Conservation (phyloP, 1,284 basidiomycete species). For the Spongiforma sp. region DNA sequence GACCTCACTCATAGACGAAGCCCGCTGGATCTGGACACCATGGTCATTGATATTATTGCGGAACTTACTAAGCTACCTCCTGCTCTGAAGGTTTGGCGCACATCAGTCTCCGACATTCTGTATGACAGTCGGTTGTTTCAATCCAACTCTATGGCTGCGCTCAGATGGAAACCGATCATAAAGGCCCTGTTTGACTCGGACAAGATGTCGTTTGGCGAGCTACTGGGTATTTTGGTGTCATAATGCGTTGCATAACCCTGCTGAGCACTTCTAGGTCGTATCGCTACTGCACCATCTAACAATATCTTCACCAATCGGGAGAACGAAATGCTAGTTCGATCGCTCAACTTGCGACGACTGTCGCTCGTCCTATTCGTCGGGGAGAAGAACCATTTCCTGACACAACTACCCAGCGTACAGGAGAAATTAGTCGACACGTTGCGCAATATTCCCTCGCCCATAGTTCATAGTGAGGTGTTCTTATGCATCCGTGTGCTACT, state of each 20-base stretch:
- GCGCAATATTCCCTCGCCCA: constrained; percentile 78
- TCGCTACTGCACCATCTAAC: constrained; percentile 86
- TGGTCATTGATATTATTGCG: constrained; percentile 69
- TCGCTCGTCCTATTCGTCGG: constrained; percentile 87
- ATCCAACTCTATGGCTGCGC: constrained; percentile 58
- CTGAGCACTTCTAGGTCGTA: constrained; percentile 59
- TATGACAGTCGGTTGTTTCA: constrained; percentile 91
- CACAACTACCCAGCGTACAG: constrained; percentile 91
- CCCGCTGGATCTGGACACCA: constrained; percentile 72
- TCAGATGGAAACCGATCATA: constrained; percentile 81
- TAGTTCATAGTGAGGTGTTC: constrained; percentile 94
- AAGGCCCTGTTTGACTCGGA: constrained; percentile 86
- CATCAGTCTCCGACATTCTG: constrained; percentile 81
- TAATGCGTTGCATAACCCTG: constrained; percentile 6
- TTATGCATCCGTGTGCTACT: constrained; percentile 92
- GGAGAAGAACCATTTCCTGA: constrained; percentile 90
- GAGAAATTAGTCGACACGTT: constrained; percentile 97
- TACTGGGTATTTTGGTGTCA: constrained; percentile 63
- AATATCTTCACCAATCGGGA: constrained; percentile 98
- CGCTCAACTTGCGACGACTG: constrained; percentile 86
- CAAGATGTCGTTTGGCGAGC: constrained; percentile 85
- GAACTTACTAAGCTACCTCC: constrained; percentile 84
- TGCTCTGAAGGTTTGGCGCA: constrained; percentile 87
- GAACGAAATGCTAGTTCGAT: constrained; percentile 90
- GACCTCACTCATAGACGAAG: constrained; percentile 41